phyloP scores from a whole-genome alignment of 768 basidiomycete genomes.

The Leucocoprinus sp. region DNA sequence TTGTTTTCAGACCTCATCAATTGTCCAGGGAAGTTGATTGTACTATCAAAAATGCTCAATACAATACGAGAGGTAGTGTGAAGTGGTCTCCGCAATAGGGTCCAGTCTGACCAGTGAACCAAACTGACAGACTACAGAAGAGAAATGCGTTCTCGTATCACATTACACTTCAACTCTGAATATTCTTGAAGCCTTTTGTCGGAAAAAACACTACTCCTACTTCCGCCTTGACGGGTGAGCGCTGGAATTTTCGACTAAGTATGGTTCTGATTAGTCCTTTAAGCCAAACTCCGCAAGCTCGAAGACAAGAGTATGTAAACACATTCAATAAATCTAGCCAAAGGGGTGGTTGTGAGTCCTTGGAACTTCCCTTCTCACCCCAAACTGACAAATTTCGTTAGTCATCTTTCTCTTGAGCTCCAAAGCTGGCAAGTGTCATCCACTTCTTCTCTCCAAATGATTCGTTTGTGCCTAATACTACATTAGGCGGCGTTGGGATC shows the following conservation, averaged over 20 bases:
- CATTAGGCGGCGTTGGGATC: slow-evolving; percentile 81
- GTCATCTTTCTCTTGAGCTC: slow-evolving; percentile 90
- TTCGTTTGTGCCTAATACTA: not conserved
- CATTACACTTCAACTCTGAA: slow-evolving; percentile 95
- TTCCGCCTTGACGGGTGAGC: slow-evolving; percentile 82
- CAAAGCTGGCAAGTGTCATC: slow-evolving; percentile 56
- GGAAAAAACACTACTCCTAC: slow-evolving; percentile 65
- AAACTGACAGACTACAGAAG: slow-evolving; percentile 57
- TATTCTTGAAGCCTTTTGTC: slow-evolving; percentile 82
- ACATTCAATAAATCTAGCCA: slow-evolving; percentile 77
- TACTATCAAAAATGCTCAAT: slow-evolving; percentile 56
- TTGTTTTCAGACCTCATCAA: not conserved
- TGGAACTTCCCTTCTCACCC: not conserved
- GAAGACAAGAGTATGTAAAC: slow-evolving; percentile 84
- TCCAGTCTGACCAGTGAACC: not conserved
- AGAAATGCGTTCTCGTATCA: slow-evolving; percentile 95
- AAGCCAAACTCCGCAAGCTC: slow-evolving; percentile 68
- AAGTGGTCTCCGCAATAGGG: not conserved
- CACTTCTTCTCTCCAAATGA: too few relatives aligned
- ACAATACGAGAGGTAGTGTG: slow-evolving; percentile 45
- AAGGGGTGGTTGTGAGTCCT: slow-evolving; percentile 54
- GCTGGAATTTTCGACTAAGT: not conserved
- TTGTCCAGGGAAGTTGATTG: slow-evolving; percentile 61
- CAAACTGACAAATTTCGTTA: slow-evolving; percentile 19
- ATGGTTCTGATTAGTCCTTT: not conserved